These are phyloP conservation scores for Ampelomyces quisqualis DNA, from an alignment of 2,329 filamentous ascomycete species.

Conservation along the genomic window DNA sequence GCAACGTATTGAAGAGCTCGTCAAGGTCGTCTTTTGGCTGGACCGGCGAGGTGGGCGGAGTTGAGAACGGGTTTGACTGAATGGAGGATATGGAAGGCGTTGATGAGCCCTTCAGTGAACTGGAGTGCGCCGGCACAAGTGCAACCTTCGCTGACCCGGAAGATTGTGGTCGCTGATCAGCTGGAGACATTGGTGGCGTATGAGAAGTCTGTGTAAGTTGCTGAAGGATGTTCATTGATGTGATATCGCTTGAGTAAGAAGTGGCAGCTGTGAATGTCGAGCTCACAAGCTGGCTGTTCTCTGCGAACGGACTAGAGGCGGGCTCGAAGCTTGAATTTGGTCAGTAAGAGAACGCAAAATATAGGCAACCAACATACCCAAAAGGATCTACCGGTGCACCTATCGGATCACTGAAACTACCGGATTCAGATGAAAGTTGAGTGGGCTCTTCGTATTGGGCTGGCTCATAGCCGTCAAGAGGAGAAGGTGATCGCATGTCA, in stretches of 20 bases:
- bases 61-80: slow-evolving; percentile 42
- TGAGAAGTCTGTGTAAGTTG: slow-evolving; percentile 39
- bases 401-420: slow-evolving; percentile 33
- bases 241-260: slow-evolving; percentile 32
- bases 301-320: slow-evolving; percentile 32
- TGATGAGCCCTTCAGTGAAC: slow-evolving; percentile 31
- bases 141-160: slow-evolving; percentile 23
- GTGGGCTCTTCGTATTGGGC: slow-evolving; percentile 23
- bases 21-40: slow-evolving; percentile 38
- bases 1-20: slow-evolving; percentile 36
- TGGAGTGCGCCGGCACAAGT: slow-evolving; percentile 22
- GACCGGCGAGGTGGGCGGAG: slow-evolving; percentile 41
- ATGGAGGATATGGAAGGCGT: slow-evolving; percentile 39
- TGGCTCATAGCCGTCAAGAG: slow-evolving; percentile 28
- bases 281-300: slow-evolving; percentile 21
- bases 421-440: slow-evolving; percentile 22
- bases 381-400: slow-evolving; percentile 36
- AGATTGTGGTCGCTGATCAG: slow-evolving; percentile 30
- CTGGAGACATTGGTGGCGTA: slow-evolving; percentile 43
- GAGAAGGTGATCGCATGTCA: slow-evolving; percentile 31
- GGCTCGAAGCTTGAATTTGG: slow-evolving; percentile 29
- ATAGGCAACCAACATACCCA: slow-evolving; percentile 22
- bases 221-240: slow-evolving; percentile 39
- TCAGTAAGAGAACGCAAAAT: slow-evolving; percentile 15
- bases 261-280: slow-evolving; percentile 32